Base-by-base conservation (phyloP, 768 basidiomycete species). In the Tricholoma hemisulphureum region DNA sequence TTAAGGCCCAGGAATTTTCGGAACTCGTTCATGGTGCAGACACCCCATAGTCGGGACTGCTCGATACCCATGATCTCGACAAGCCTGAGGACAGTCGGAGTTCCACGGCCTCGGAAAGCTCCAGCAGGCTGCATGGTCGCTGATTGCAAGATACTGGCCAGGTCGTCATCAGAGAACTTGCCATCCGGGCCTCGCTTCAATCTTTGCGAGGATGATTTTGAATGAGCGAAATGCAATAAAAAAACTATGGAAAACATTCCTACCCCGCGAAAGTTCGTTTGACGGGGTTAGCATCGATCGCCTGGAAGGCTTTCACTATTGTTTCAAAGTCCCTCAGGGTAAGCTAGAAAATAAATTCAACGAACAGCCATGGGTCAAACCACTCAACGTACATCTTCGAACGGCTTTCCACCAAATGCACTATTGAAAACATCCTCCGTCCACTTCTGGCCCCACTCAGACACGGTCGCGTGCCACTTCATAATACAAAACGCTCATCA, bases 401-500 rank as follows among this genome's bases (percentile, higher is more conserved):
- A 74, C 4, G 78, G 67, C 55, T 71, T 77, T 16, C 69, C 72
- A 2, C 65, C 60, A 52, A 84, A 81, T 3, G 75, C 51, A 10
- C 67, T 58, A 20, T 63, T 69, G 68, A 89, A 83, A 5, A 74
- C 39, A 4, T 64, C 66, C 46, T 83, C 76, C 0, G 83, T 77
- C 83, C 84, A 85, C 53, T 73, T 63, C 16, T 77, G 75, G 62
- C 88, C 86, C 16, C 66, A 58, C 43, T 73, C 69, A 16, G 80
- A 80, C 3, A 81, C 64, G 1, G 80, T 77, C 4, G 86, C 73
- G 58, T 88, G 87, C 86, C 86, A 88, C 76, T 78, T 51, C 14
- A 46, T n/a, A 48, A n/a, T 10, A 26, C 28, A 4, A n/a, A 32
- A 9, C 8, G 26, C 51, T 6, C 18, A 26, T 26, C 0, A 21